Conservation (phyloP, 2,329 filamentous ascomycete species). For the Microascus cirrosus region DNA sequence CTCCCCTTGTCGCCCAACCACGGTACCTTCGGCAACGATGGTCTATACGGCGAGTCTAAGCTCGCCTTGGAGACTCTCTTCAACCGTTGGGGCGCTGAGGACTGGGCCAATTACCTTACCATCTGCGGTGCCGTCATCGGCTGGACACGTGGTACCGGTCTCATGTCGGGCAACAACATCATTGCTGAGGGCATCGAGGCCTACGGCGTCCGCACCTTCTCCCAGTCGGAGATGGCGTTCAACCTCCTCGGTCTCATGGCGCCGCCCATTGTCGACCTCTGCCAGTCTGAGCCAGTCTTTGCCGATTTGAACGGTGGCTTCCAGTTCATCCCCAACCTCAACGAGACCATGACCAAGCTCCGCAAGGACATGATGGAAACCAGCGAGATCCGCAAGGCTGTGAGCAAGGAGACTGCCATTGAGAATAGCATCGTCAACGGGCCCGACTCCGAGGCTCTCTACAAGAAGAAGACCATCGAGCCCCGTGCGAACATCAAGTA, state of each 20-base stretch:
- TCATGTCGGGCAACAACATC: constrained; percentile 97
- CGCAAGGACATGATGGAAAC: constrained; percentile 93
- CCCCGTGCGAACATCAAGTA: constrained; percentile 97
- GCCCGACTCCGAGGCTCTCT: constrained; percentile 79
- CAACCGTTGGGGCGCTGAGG: constrained; percentile 97
- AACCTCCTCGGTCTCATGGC: constrained; percentile 95
- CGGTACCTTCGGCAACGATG: constrained; percentile 95
- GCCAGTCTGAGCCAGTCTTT: constrained; percentile 90
- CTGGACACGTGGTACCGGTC: constrained; percentile 95
- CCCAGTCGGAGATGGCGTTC: constrained; percentile 99
- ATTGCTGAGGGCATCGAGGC: constrained; percentile 95
- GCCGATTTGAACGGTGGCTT: constrained; percentile 95
- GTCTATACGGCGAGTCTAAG: constrained; percentile 97
- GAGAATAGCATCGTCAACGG: constrained; percentile 98
- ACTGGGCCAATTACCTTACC: constrained; percentile 94
- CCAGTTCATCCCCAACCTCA: constrained; percentile 93
- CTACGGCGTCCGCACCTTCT: constrained; percentile 95
- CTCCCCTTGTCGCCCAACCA: constrained; percentile 95
- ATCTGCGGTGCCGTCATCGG: constrained; percentile 98
- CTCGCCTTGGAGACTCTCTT: constrained; percentile 93
- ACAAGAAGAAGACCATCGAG: constrained; percentile 88
- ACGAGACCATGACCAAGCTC: constrained; percentile 85
- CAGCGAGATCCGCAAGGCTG: constrained; percentile 83
- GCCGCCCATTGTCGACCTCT: constrained; percentile 84
- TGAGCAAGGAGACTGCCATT: constrained; percentile 89